A percentile compares a stretch with the other conserved stretches of the same genome.
Conservation (phyloP, 225 moss, liverwort and hornwort species). For the Pseudisothecium myosuroides region DNA sequence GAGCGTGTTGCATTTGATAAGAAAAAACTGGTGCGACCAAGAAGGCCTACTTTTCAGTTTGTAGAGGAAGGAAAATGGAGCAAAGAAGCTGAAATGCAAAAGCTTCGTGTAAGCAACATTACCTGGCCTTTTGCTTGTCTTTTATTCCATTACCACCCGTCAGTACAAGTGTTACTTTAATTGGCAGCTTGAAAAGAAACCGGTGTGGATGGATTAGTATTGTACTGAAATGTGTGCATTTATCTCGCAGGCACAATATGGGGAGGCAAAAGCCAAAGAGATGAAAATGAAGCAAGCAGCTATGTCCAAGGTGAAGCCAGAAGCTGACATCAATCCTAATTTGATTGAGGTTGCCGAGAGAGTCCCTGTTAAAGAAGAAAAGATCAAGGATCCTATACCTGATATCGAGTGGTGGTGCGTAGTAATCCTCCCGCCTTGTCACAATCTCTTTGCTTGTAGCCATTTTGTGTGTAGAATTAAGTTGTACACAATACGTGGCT, state of each 20-base stretch:
- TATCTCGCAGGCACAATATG: constrained; percentile 76
- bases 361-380: constrained; percentile 75
- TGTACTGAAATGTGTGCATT: background rate
- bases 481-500: background rate
- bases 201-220: background rate
- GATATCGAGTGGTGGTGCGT: constrained; percentile 98
- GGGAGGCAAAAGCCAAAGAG: constrained; percentile 99
- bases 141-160: background rate
- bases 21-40: constrained; percentile 73
- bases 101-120: constrained; percentile 54
- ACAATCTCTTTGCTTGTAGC: background rate
- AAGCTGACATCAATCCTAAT: constrained; percentile 94
- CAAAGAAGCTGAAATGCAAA: constrained; percentile 92
- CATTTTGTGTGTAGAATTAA: background rate
- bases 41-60: constrained; percentile 82
- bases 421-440: background rate
- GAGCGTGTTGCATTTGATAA: constrained; percentile 78
- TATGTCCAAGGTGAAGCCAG: constrained; percentile 86
- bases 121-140: background rate
- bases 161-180: background rate
- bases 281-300: constrained; percentile 89
- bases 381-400: constrained; percentile 66
- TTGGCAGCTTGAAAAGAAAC: too few relatives aligned
- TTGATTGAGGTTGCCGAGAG: constrained; percentile 94
- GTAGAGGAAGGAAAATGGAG: constrained; percentile 99